Evolutionary conservation across 306 rosid species (phyloP), one percentile per base, ranked within the genome.

Genomic region (Psophocarpus tetragonolobus): DNA sequence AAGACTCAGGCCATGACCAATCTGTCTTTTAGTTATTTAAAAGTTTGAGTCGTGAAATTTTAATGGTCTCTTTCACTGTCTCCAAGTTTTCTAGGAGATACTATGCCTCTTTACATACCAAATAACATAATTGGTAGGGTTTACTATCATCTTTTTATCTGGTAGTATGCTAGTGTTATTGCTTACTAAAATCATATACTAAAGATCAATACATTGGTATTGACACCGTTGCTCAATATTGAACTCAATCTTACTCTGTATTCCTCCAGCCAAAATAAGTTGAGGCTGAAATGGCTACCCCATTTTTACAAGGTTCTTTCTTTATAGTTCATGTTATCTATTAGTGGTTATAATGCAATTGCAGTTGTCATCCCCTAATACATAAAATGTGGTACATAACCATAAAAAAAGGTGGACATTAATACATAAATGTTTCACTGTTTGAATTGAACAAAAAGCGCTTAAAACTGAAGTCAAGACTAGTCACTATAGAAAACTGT

Each of bases 11-110:
- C 61, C 61, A 26, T 39, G 63, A n/a, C 64, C 39, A 68, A 27
- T 71, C 54, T 44, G 8, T 74, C 80, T 65, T 68, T 78, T 82
- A 90, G 79, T 70, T 78, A 85, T 77, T 23, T 62, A 50, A 53
- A 56, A 32, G 23, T 3, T 21, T 32, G 36, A 42, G 64, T 80
- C 81, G 64, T 70, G 73, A 79, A 76, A 75, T 53, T 65, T 44
- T 76, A 63, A 5, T 48, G 79, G 83, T 78, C 41, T 60, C 73
- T 58, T 67, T 80, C 75, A 12, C 47, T 33, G 44, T 79, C 20
- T 13, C 53, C 73, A 41, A 74, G 45, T 50, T 51, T 73, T 35
- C 30, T 53, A 42, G 72, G 78, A 71, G 57, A 53, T 81, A 71
- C 77, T 74, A 79, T 68, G 44, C 81, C 81, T 75, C 75, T 66